A percentile compares a stretch with the other conserved stretches of the same genome.
These are phyloP conservation scores for Paecilomyces sp. DNA, from an alignment of 2,329 filamentous ascomycete species.

Conservation along the genomic window DNA sequence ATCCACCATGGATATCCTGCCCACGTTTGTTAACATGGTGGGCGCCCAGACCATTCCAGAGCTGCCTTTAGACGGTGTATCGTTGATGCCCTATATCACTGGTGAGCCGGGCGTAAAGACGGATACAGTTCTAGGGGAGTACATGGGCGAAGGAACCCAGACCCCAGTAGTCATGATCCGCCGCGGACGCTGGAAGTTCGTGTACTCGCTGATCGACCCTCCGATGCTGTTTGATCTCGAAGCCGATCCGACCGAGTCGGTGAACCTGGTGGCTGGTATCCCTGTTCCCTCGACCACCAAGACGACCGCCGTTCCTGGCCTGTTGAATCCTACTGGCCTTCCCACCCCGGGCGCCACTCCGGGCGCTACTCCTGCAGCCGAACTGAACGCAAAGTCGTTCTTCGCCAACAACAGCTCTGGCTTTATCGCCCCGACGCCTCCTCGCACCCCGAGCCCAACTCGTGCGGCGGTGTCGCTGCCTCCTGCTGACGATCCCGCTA, in stretches of 20 bases:
- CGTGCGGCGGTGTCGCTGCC: constrained; percentile 25
- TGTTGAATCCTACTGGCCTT: constrained; percentile 12
- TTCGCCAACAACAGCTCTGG: constrained; percentile 7
- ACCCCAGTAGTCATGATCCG: constrained; percentile 92
- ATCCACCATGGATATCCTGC: constrained; percentile 82
- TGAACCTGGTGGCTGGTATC: constrained; percentile 52
- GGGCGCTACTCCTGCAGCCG: constrained; percentile 5
- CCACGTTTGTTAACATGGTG: constrained; percentile 78
- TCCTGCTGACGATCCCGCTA: constrained; percentile 25
- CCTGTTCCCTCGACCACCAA: constrained; percentile 27
- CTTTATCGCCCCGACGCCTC: constrained; percentile 20
- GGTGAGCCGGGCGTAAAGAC: constrained; percentile 50
- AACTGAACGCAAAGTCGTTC: constrained; percentile 9
- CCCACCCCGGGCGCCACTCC: constrained; percentile 14
- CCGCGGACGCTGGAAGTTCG: constrained; percentile 82
- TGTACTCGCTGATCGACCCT: constrained; percentile 75
- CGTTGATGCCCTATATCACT: constrained; percentile 68
- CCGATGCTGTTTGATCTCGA: constrained; percentile 77
- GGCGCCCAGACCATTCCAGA: constrained; percentile 61
- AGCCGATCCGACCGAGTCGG: constrained; percentile 67
- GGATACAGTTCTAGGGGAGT: constrained; percentile 90
- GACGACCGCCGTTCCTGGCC: constrained; percentile 33
- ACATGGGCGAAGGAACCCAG: constrained; percentile 87
- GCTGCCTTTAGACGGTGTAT: constrained; percentile 80
- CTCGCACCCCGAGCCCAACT: constrained; percentile 31